These are phyloP conservation scores for Apiospora koreana DNA, from an alignment of 2,329 filamentous ascomycete species.

Conservation along the genomic window DNA sequence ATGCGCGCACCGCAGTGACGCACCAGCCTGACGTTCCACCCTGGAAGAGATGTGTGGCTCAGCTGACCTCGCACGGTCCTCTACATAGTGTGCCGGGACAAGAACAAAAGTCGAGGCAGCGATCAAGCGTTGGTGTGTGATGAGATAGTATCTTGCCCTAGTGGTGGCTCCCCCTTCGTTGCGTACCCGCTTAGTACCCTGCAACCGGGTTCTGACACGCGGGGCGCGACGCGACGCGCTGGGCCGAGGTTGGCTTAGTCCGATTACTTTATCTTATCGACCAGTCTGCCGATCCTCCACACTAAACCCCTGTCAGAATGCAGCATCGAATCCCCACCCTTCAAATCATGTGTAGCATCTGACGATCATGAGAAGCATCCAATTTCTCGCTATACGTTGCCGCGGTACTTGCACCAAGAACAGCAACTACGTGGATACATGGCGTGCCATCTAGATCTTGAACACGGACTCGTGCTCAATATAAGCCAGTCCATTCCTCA, in stretches of 20 bases:
- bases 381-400: too few relatives aligned
- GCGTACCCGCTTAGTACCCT: background rate
- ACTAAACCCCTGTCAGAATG: background rate
- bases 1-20: background rate
- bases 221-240: background rate
- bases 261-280: background rate
- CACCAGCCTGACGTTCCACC: background rate
- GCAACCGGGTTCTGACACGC: background rate
- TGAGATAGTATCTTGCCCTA: background rate
- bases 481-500: background rate
- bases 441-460: background rate
- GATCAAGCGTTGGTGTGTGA: background rate
- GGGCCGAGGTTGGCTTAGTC: background rate
- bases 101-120: background rate
- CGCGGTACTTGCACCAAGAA: too few relatives aligned
- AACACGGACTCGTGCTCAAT: background rate
- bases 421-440: background rate
- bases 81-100: background rate
- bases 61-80: background rate
- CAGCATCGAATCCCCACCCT: background rate
- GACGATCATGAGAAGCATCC: too few relatives aligned
- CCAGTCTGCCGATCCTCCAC: background rate
- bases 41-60: background rate
- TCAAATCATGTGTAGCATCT: background rate
- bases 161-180: background rate